Evolutionary conservation across 805 yeast species (phyloP).

Genomic region (Pachysolen tannophilus): DNA sequence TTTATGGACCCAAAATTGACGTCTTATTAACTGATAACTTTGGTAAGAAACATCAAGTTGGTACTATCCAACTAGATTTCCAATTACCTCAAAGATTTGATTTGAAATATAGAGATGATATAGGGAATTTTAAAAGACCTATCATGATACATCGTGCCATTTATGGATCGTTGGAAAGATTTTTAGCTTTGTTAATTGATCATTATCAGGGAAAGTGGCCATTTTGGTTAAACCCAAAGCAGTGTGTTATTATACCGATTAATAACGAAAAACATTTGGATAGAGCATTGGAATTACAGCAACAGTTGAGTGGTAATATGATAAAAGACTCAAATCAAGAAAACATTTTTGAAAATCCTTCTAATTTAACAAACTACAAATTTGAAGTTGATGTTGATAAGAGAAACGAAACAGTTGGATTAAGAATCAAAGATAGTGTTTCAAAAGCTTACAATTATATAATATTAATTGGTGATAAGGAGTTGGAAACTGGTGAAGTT

Average conservation of each 20-base stretch:
- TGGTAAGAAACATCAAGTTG: constrained; percentile 84
- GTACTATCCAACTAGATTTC: constrained; percentile 92
- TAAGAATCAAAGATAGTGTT: constrained; percentile 73
- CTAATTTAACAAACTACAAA: constrained; percentile 49
- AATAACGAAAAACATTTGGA: constrained; percentile 47
- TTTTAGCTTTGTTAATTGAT: constrained; percentile 83
- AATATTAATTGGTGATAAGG: constrained; percentile 83
- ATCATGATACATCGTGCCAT: constrained; percentile 96
- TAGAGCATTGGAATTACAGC: constrained; percentile 43
- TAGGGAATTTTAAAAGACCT: constrained; percentile 53
- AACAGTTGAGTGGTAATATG: constrained; percentile 39
- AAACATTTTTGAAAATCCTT: constrained; percentile 23
- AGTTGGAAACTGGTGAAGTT: constrained; percentile 47
- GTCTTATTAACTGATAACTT: constrained; percentile 72
- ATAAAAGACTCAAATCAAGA: constrained; percentile 20
- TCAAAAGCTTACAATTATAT: constrained; percentile 69
- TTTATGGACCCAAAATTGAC: constrained; percentile 95
- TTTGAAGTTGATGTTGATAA: constrained; percentile 72
- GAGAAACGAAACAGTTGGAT: constrained; percentile 72
- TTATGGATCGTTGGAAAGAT: constrained; percentile 90
- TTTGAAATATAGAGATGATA: constrained; percentile 53
- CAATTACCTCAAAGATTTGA: constrained; percentile 84
- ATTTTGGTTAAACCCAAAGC: constrained; percentile 92
- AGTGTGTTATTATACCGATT: constrained; percentile 78
- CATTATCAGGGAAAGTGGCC: constrained; percentile 95